Base-by-base conservation (phyloP, 805 yeast genomes). In the Monosporozyma servazzii region DNA sequence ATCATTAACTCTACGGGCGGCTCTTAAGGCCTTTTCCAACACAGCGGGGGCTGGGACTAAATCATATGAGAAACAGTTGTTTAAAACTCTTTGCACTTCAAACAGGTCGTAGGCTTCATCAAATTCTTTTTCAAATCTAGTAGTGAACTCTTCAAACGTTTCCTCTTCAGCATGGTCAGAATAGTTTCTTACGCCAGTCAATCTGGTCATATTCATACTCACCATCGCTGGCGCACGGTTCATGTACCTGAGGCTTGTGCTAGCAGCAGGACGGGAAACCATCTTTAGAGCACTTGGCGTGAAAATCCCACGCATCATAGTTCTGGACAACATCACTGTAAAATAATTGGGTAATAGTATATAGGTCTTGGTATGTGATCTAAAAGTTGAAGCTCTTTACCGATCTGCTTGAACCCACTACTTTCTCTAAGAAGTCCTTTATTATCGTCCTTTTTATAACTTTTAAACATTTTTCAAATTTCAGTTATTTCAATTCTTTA, bases 1-100 rank as follows among this genome's bases (percentile, higher is more conserved):
- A 76, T 93, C 99, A 74, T 93, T 88, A 61, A 93, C 98, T 76
- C 98, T 88, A 83, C 99, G 90, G 63, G 97, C 90, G 47, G 99
- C 99, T 75, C 87, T 83, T 69, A 93, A 79, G 47, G 99, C 99
- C 74, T 86, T 87, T 75, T 88, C 96, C 67, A 93, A 79, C 56
- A 93, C 98, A 56, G 86, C 81, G 60, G 99, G 99, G 30, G 99
- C 91, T 60, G 99, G 99, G 52, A 93, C 99, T 72, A 93, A 81
- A 75, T 93, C 99, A 78, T 93, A 93, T 15, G 98, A 87, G 78
- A 93, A 93, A 73, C 95, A 89, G 77, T 93, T 93, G 83, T 95
- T 93, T 70, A 93, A 81, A 55, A 93, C 90, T 78, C 99, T 88
- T 73, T 83, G 89, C 53, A 86, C 91, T 75, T 86, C 95, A 61